Evolutionary conservation across 768 basidiomycete genomes (phyloP), one percentile per base, ranked within the genome.

Genomic region (Tulasnella calospora): DNA sequence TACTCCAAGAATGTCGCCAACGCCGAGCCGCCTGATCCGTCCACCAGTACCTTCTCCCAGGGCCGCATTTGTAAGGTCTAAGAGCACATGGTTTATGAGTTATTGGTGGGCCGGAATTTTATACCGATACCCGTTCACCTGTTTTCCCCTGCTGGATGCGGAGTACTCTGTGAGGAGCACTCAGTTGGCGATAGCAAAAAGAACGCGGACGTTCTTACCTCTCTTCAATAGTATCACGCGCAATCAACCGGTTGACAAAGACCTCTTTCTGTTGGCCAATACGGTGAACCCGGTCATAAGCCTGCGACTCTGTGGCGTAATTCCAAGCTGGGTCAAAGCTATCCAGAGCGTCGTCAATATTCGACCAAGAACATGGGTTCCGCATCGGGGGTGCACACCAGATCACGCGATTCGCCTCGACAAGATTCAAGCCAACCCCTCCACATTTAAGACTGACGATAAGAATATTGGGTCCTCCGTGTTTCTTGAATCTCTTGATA

Each of bases 261-360:
- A 91, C 91, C 0, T 86, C 79, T 40, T 88, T 85, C 19, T 80
- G 83, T 81, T 91, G 91, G 7, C 90, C 91, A 9, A 90, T 84
- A 38, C 90, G 85, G 81, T 90, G 89, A 7, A 89, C 87, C 40
- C 89, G 87, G 80, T 90, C 90, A 80, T 88, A 90, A 2, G 89
- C 89, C 82, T 91, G 90, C 38, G 77, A 78, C 44, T 78, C 77
- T 23, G 77, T 44, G 36, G 77, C 77, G 44, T 44, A 78, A n/a
- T 78, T 78, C 77, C 77, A 78, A 36, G 77, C 77, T n/a, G 71
- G 77, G 38, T 78, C 77, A 47, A 78, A 72, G 70, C 77, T 78
- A 61, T 40, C 0, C 35, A 12, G 27, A 36, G 15, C 51, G 44
- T 71, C 13, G 70, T 71, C 35, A 71, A 35, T 15, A 12, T 36